Evolutionary conservation across 306 rosid species (phyloP).

Genomic region (Sicyos baderoa): DNA sequence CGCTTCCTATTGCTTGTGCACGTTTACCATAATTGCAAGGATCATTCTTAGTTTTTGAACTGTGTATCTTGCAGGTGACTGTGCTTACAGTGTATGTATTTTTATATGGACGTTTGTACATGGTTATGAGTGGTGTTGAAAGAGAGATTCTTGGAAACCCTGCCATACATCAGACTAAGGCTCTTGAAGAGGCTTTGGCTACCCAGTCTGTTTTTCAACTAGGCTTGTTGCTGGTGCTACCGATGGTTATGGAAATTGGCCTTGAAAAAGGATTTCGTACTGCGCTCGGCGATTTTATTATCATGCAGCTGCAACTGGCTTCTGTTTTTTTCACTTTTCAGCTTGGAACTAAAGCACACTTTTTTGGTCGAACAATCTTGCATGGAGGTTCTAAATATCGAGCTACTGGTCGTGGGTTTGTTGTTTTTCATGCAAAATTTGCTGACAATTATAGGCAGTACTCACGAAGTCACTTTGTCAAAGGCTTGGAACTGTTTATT

Average conservation of each 20-base stretch:
- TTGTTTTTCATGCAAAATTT: conserved; percentile 87
- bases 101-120: conserved; percentile 80
- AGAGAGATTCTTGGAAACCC: conserved; percentile 56
- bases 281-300: conserved; percentile 83
- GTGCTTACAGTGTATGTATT: conserved; percentile 74
- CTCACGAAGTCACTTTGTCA: conserved; percentile 90
- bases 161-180: conserved; percentile 47
- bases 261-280: conserved; percentile 93
- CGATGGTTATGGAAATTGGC: conserved; percentile 98
- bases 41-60: conserved; percentile 5
- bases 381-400: conserved; percentile 95
- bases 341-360: conserved; percentile 95
- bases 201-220: conserved; percentile 79
- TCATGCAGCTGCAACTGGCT: conserved; percentile 96
- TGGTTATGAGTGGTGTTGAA: conserved; percentile 97
- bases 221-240: conserved; percentile 72
- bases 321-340: conserved; percentile 95
- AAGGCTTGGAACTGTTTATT: conserved; percentile 77
- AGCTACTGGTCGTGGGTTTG: conserved; percentile 93
- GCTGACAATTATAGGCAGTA: conserved; percentile 85
- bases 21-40: neutral
- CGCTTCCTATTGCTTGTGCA: neutral
- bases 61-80: conserved; percentile 50
- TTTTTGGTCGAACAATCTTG: conserved; percentile 83
- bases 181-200: conserved; percentile 89